Evolutionary conservation across 2,329 filamentous ascomycete species (phyloP).

Genomic region (Dendryphion nanum): DNA sequence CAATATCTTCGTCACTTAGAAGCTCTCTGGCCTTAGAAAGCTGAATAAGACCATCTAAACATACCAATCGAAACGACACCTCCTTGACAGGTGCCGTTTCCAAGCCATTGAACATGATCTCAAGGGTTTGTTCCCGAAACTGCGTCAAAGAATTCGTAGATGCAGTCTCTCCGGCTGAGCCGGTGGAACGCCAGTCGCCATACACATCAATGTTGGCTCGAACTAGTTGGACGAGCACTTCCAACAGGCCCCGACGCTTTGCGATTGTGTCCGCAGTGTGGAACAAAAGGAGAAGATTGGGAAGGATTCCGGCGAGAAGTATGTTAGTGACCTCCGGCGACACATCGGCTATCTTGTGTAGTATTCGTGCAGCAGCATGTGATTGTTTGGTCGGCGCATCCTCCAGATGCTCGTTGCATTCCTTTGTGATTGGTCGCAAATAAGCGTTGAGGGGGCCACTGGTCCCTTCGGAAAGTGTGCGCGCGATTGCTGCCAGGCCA

Average conservation of each 20-base stretch:
- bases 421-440: conserved; percentile 61
- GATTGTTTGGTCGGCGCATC: conserved; percentile 69
- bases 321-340: conserved; percentile 56
- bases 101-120: conserved; percentile 45
- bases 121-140: conserved; percentile 42
- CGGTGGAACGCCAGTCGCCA: conserved; percentile 53
- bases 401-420: conserved; percentile 66
- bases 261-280: conserved; percentile 60
- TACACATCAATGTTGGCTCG: conserved; percentile 58
- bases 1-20: conserved; percentile 42
- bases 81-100: conserved; percentile 46
- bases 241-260: conserved; percentile 62
- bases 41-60: conserved; percentile 45
- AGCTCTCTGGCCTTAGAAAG: conserved; percentile 43
- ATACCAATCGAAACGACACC: conserved; percentile 49
- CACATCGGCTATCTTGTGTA: conserved; percentile 56
- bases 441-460: conserved; percentile 53
- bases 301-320: conserved; percentile 56
- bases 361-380: conserved; percentile 61
- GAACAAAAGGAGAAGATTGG: conserved; percentile 59
- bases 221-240: conserved; percentile 59
- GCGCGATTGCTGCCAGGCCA: conserved; percentile 55
- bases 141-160: conserved; percentile 39
- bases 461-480: conserved; percentile 51
- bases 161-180: conserved; percentile 31